Evolutionary conservation across 1,139 yeast species (phyloP), one percentile per base, ranked within the genome.

Genomic region (Yamadazyma jaroonii): DNA sequence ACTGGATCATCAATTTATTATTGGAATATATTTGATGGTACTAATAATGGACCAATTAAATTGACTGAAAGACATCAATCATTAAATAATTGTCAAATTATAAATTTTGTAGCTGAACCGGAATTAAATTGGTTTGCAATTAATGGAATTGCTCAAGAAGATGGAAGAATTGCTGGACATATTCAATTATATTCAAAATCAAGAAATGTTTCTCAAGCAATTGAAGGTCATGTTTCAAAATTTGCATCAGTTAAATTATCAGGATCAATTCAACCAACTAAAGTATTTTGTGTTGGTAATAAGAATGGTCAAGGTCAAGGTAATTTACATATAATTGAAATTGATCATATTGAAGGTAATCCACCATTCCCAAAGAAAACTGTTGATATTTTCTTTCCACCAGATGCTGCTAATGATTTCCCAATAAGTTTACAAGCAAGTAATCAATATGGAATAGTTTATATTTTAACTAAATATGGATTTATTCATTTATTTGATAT

Each of bases 171-270:
- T 52, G 97, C 90, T 25, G 99, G 99, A 56, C 95, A 88, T 64
- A 85, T 92, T 59, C 99, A 94, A 69, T 77, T 94, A 46, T 94
- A 73, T 65, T 85, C 96, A 43, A 84, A 82, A 59, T 80, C 83
- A 40, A 82, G 97, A 62, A 84, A 86, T 56, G 88, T 90, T 35
- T 89, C 97, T 12, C 99, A 94, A 68, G 94, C 96, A 22, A 88
- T 94, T 53, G 97, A 94, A 59, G 98, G 98, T 50, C 98, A 94
- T 62, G 97, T 95, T 39, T 92, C 96, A 42, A 81, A 82, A 36
- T 94, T 94, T 65, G 90, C 96, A 37, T 71, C 76, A 41, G 64
- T 92, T 46, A 74, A 81, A 47, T 72, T 90, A 50, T 83, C 79
- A 39, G 92, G 90, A 36, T 88, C 90, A 31, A 52, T 80, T 17